phyloP scores from a whole-genome alignment of 768 basidiomycete genomes.

The Boletus rubescentipes region DNA sequence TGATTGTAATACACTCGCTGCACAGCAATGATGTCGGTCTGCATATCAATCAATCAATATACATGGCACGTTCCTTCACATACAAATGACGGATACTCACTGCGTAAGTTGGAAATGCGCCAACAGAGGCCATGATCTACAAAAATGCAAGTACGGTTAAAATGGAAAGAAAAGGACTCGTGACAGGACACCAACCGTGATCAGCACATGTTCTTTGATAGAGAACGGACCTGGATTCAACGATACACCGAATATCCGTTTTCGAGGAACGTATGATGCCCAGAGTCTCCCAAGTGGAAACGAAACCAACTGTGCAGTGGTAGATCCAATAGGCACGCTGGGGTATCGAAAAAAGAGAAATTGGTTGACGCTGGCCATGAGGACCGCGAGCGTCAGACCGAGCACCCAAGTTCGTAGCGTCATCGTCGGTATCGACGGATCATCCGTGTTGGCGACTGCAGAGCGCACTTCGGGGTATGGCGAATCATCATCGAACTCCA shows the following conservation, averaged over 20 bases:
- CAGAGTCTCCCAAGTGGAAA: slow-evolving; percentile 66
- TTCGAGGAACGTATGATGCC: slow-evolving; percentile 52
- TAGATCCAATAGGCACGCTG: slow-evolving; percentile 55
- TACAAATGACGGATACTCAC: neutral
- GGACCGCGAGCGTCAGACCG: neutral
- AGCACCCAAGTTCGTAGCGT: slow-evolving; percentile 4
- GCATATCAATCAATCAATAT: neutral
- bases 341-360: slow-evolving; percentile 81
- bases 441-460: slow-evolving; percentile 6
- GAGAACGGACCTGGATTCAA: slow-evolving; percentile 77
- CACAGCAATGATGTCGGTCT: slow-evolving; percentile 74
- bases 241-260: slow-evolving; percentile 55
- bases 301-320: slow-evolving; percentile 70
- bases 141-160: no score
- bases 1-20: slow-evolving; percentile 73
- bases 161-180: neutral
- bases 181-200: slow-evolving; percentile 26
- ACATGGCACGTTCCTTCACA: neutral
- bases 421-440: neutral
- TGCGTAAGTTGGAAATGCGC: neutral
- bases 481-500: neutral
- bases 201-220: slow-evolving; percentile 74
- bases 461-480: slow-evolving; percentile 2
- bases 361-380: slow-evolving; percentile 32
- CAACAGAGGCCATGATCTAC: neutral